A percentile compares a stretch with the other conserved stretches of the same genome.
These are phyloP conservation scores for Taxawa tesnikishii DNA, from an alignment of 2,329 filamentous ascomycete species.

Conservation along the genomic window DNA sequence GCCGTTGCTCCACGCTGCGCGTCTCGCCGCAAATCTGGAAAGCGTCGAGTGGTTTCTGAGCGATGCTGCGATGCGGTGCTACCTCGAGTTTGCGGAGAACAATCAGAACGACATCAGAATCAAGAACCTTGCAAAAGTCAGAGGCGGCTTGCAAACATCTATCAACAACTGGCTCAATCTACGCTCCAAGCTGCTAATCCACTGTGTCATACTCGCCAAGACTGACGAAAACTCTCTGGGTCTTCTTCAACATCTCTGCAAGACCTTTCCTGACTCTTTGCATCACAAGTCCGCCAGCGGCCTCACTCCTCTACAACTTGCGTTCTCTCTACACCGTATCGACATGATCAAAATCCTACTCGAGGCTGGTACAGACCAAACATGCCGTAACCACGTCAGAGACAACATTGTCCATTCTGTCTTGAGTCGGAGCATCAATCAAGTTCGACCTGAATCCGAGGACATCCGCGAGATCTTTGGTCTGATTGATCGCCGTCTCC, in stretches of 20 bases:
- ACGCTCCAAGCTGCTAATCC: slow-evolving; percentile 48
- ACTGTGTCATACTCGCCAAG: slow-evolving; percentile 47
- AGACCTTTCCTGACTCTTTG: slow-evolving; percentile 47
- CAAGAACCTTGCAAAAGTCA: slow-evolving; percentile 47
- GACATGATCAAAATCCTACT: slow-evolving; percentile 51
- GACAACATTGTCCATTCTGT: slow-evolving; percentile 59
- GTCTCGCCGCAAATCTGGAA: slow-evolving; percentile 47
- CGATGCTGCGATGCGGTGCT: slow-evolving; percentile 54
- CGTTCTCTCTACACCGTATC: slow-evolving; percentile 44
- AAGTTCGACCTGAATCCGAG: no score
- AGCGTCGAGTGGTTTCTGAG: slow-evolving; percentile 67
- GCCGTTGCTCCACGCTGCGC: slow-evolving; percentile 49
- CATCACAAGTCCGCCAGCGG: slow-evolving; percentile 46
- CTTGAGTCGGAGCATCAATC: no score
- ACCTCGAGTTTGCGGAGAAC: slow-evolving; percentile 53
- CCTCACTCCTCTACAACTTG: slow-evolving; percentile 57
- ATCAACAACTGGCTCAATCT: slow-evolving; percentile 50
- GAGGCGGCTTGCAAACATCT: slow-evolving; percentile 51
- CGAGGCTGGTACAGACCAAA: slow-evolving; percentile 57
- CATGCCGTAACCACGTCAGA: slow-evolving; percentile 38
- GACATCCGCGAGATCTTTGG: no score
- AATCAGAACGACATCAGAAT: slow-evolving; percentile 51
- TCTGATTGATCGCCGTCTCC: no score
- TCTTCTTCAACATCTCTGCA: slow-evolving; percentile 54
- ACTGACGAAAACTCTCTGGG: slow-evolving; percentile 37